Conservation (phyloP, 2,329 filamentous ascomycete species). For the Tolypocladium ovalisporum region DNA sequence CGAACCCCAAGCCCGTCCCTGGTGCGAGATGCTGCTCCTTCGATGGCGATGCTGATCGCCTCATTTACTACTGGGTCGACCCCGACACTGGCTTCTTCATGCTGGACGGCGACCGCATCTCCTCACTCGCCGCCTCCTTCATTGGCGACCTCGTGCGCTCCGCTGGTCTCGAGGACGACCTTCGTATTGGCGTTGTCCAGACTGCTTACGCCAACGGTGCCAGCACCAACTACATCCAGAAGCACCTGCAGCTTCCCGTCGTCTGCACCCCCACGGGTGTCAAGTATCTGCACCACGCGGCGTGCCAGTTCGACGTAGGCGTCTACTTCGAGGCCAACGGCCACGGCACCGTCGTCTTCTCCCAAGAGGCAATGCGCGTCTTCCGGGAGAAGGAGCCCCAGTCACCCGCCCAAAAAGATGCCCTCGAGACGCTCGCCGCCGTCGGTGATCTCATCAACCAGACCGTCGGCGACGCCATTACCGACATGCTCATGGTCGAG, state of each 20-base stretch:
- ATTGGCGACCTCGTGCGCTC: slow-evolving; percentile 78
- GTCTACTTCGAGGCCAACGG: slow-evolving; percentile 99
- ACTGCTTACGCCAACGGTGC: slow-evolving; percentile 97
- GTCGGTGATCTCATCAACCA: slow-evolving; percentile 93
- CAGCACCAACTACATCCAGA: slow-evolving; percentile 83
- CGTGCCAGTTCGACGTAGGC: slow-evolving; percentile 85
- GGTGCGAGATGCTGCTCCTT: slow-evolving; percentile 79
- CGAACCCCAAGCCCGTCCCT: slow-evolving; percentile 63
- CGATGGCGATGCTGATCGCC: slow-evolving; percentile 88
- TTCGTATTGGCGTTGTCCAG: slow-evolving; percentile 90
- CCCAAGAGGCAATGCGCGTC: slow-evolving; percentile 64
- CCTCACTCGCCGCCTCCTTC: slow-evolving; percentile 86
- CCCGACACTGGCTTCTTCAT: slow-evolving; percentile 77
- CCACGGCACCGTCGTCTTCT: slow-evolving; percentile 94
- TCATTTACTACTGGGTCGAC: slow-evolving; percentile 92
- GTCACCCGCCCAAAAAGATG: slow-evolving; percentile 83
- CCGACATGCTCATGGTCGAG: slow-evolving; percentile 92
- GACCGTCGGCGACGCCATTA: slow-evolving; percentile 91
- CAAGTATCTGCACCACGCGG: slow-evolving; percentile 96
- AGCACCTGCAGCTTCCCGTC: slow-evolving; percentile 78
- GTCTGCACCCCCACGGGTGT: slow-evolving; percentile 92
- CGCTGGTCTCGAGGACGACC: slow-evolving; percentile 65
- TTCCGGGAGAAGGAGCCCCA: slow-evolving; percentile 75
- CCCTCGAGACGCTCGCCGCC: slow-evolving; percentile 73
- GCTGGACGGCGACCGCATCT: slow-evolving; percentile 93